These are phyloP conservation scores for Dendrothele bispora DNA, from an alignment of 768 basidiomycete genomes.

Conservation along the genomic window DNA sequence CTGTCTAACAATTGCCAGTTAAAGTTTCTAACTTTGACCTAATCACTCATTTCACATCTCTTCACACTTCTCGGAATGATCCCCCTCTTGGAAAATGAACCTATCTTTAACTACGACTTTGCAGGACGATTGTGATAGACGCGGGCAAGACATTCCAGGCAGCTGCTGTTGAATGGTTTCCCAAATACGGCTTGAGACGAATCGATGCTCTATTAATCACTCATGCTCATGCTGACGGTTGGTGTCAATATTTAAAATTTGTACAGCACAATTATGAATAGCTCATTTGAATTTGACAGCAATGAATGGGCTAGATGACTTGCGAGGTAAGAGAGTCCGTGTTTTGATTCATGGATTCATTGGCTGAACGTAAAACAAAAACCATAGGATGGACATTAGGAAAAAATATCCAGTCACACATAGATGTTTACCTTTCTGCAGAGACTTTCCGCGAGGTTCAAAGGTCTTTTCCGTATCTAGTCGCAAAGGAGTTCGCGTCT, in stretches of 20 bases:
- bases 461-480: conserved; percentile 79
- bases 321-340: conserved; percentile 56
- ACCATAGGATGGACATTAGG: conserved; percentile 70
- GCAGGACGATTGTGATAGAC: conserved; percentile 80
- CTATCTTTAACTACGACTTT: conserved; percentile 11
- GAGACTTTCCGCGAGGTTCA: conserved; percentile 67
- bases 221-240: conserved; percentile 84
- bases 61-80: too few species aligned
- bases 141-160: conserved; percentile 82
- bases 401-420: conserved; percentile 62
- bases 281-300: conserved; percentile 36
- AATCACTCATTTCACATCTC: too few species aligned
- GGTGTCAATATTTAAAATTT: conserved; percentile 6
- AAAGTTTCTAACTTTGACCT: too few species aligned
- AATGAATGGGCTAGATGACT: conserved; percentile 88
- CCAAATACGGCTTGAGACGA: conserved; percentile 58
- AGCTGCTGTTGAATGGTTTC: conserved; percentile 52
- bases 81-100: not conserved
- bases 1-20: not conserved
- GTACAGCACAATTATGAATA: not conserved
- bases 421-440: conserved; percentile 73
- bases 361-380: conserved; percentile 8
- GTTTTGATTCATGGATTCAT: not conserved
- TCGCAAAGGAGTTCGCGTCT: conserved; percentile 72
- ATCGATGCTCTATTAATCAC: conserved; percentile 81